Conservation (phyloP, 768 basidiomycete species). For the Leucocoprinus leucothites region DNA sequence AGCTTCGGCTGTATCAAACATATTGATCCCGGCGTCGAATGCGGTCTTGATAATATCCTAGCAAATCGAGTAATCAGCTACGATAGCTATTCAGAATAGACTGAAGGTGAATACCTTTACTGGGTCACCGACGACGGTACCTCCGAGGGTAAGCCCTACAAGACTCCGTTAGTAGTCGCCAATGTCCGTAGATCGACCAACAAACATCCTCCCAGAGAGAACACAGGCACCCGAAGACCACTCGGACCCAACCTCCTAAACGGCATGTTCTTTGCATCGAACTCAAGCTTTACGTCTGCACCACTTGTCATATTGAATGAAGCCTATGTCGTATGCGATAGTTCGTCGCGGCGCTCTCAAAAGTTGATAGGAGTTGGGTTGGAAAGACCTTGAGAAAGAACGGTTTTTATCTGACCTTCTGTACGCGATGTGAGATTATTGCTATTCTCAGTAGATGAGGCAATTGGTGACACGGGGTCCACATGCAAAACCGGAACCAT, state of each 20-base stretch:
- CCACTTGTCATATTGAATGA: conserved; percentile 1
- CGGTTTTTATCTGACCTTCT: not conserved
- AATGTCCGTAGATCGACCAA: not conserved
- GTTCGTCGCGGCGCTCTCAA: no score
- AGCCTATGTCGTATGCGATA: not conserved
- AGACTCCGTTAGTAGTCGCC: not conserved
- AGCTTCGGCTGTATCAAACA: conserved; percentile 70
- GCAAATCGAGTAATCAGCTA: not conserved
- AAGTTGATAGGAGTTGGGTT: not conserved
- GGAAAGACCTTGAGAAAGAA: not conserved
- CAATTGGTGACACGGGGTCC: not conserved
- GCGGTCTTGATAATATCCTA: conserved; percentile 78
- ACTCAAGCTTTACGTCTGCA: conserved; percentile 24
- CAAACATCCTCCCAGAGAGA: conserved; percentile 67
- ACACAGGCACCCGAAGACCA: conserved; percentile 62
- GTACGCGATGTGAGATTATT: not conserved
- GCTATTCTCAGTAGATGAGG: not conserved
- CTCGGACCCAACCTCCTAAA: conserved; percentile 57
- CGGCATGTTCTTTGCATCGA: conserved; percentile 52
- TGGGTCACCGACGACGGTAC: conserved; percentile 62
- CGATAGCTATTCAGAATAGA: not conserved
- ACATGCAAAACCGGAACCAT: not conserved
- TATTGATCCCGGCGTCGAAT: conserved; percentile 74
- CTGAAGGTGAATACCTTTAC: conserved; percentile 48
- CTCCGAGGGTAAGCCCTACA: conserved; percentile 58